Evolutionary conservation across 306 rosid genomes (phyloP), one percentile per base, ranked within the genome.

Genomic region (Hippophae tibetana): DNA sequence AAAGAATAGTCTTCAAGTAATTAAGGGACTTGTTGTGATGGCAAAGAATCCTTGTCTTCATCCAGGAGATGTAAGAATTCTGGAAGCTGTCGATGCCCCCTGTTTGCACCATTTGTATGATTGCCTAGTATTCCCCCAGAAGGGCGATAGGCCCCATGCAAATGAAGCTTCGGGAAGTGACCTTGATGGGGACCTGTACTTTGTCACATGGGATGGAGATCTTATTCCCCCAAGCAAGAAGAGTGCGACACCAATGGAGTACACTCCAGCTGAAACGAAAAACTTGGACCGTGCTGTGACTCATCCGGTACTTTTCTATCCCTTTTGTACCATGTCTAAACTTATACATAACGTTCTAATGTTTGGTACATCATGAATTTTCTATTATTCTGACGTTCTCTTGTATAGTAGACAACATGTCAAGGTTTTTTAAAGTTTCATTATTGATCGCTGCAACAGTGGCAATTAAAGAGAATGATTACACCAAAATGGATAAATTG

Each of bases 101-200:
- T 81, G 48, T 49, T 73, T 92, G 58, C 82, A 73, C 79, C 95
- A 83, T 73, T 69, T 92, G n/a, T 59, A 78, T 43, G 96, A 92
- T 73, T 92, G 98, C 64, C 78, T 85, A 47, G 79, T 92, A 67
- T 92, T 92, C 74, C 96, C 98, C 14, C 98, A 81, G 61, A 85
- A 87, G 43, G 98, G 96, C 51, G 82, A 87, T 46, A 76, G 98
- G 66, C 95, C 98, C 13, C 98, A 90, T 68, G 44, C 96, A 48
- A 60, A 90, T 71, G 98, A 92, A 76, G 96, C 98, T 74, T 87
- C 96, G 72, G 98, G 95, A 71, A 87, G 96, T 75, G 98, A 87
- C 78, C 89, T 87, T 59, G 96, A 92, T 10, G 96, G 89, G 52
- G 98, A 92, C 62, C 87, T 87, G 9, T 92, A 92, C 78, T 92